Evolutionary conservation across 495 filamentous ascomycete species (phyloP).

Genomic region (Hamigera avellanea): DNA sequence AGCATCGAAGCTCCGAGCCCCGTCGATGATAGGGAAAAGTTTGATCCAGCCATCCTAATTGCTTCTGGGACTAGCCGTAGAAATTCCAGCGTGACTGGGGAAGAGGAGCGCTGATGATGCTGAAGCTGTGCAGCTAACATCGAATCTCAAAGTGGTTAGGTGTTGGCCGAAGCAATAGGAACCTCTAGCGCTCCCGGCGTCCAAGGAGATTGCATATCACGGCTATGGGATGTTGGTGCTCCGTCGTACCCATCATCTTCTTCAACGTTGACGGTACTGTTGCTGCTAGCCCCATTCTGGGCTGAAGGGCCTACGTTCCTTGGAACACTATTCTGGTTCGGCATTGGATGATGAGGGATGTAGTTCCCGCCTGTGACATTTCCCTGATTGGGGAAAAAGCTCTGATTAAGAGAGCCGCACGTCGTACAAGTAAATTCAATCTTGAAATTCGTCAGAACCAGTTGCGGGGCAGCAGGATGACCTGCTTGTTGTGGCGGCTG

Average conservation of each 20-base stretch:
- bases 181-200: slow-evolving; percentile 18
- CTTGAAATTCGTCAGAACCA: slow-evolving; percentile 32
- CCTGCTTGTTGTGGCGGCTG: slow-evolving; percentile 14
- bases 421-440: slow-evolving; percentile 35
- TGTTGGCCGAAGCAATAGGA: slow-evolving; percentile 14
- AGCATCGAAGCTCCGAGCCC: too few species aligned
- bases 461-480: slow-evolving; percentile 17
- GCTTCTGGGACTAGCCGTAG: too few species aligned
- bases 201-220: slow-evolving; percentile 24
- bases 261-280: slow-evolving; percentile 33
- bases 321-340: slow-evolving; percentile 8
- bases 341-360: slow-evolving; percentile 16
- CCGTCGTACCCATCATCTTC: slow-evolving; percentile 19
- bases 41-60: too few species aligned
- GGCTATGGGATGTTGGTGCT: slow-evolving; percentile 11
- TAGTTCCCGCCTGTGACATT: slow-evolving; percentile 25
- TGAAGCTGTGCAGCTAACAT: too few species aligned
- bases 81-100: too few species aligned
- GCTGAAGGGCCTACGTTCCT: slow-evolving; percentile 12
- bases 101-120: too few species aligned
- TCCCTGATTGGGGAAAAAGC: slow-evolving; percentile 34
- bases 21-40: too few species aligned
- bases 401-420: slow-evolving; percentile 33
- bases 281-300: slow-evolving; percentile 9
- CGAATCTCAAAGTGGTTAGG: too few species aligned